Percentiles rank a stretch among this genome's conserved stretches.
These are phyloP conservation scores for Nothopassalora personata DNA, from an alignment of 2,329 filamentous ascomycete genomes.

Conservation along the genomic window DNA sequence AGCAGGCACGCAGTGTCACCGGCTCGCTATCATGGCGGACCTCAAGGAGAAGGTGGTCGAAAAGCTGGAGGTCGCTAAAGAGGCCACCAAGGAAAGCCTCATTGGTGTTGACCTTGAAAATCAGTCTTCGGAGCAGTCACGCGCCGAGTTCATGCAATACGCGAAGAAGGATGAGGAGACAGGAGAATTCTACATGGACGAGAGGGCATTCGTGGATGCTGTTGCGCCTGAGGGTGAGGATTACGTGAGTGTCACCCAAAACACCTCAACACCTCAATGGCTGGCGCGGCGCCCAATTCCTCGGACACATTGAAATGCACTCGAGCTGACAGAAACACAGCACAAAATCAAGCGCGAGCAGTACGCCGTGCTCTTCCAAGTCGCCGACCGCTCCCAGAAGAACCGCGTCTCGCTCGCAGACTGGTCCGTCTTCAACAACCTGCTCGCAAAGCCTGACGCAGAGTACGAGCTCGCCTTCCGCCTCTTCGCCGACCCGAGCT, in stretches of 20 bases:
- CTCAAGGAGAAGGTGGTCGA: slow-evolving; percentile 52
- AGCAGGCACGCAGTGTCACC: slow-evolving; percentile 23
- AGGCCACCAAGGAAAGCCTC: slow-evolving; percentile 43
- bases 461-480: slow-evolving; percentile 99
- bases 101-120: slow-evolving; percentile 53
- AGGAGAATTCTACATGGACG: slow-evolving; percentile 73
- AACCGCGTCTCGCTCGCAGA: slow-evolving; percentile 75
- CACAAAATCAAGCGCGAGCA: slow-evolving; percentile 97
- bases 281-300: background rate
- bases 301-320: background rate
- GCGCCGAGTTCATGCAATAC: slow-evolving; percentile 68
- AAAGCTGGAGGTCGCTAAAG: slow-evolving; percentile 23
- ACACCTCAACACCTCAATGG: background rate
- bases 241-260: slow-evolving; percentile 56
- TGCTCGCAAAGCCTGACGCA: slow-evolving; percentile 88
- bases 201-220: slow-evolving; percentile 84
- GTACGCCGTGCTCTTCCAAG: slow-evolving; percentile 85
- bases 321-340: slow-evolving; percentile 45
- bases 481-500: slow-evolving; percentile 82
- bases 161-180: slow-evolving; percentile 68
- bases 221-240: slow-evolving; percentile 82
- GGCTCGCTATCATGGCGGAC: slow-evolving; percentile 26
- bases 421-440: slow-evolving; percentile 90
- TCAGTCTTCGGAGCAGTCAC: slow-evolving; percentile 66
- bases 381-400: slow-evolving; percentile 72